Evolutionary conservation across 2,329 filamentous ascomycete genomes (phyloP).

Genomic region (Metarhizium robertsii): DNA sequence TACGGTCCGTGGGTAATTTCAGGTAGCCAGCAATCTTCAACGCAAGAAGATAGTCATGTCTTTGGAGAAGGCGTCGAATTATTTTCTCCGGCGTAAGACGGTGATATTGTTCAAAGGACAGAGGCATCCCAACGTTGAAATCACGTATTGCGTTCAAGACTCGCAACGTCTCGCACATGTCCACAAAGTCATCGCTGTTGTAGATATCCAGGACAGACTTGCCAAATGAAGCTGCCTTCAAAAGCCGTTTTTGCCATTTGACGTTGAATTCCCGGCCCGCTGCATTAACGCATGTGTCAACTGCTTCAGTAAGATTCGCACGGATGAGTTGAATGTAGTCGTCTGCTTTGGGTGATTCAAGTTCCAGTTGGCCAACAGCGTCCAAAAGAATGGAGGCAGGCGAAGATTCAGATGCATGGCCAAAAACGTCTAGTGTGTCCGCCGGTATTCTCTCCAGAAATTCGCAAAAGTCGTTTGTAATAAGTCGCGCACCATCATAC

Average conservation of each 20-base stretch:
- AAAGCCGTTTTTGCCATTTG: slow-evolving; percentile 87
- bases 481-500: slow-evolving; percentile 75
- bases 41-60: slow-evolving; percentile 84
- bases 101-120: slow-evolving; percentile 91
- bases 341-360: slow-evolving; percentile 92
- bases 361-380: slow-evolving; percentile 81
- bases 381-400: slow-evolving; percentile 89
- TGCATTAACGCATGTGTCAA: slow-evolving; percentile 87
- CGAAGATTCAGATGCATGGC: slow-evolving; percentile 78
- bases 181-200: slow-evolving; percentile 96
- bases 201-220: slow-evolving; percentile 97
- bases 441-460: slow-evolving; percentile 91
- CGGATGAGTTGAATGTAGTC: slow-evolving; percentile 95
- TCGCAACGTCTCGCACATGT: slow-evolving; percentile 90
- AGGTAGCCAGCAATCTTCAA: slow-evolving; percentile 83
- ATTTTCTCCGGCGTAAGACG: slow-evolving; percentile 82
- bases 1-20: slow-evolving; percentile 74
- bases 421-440: slow-evolving; percentile 81
- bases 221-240: slow-evolving; percentile 95
- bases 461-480: slow-evolving; percentile 93
- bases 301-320: slow-evolving; percentile 78
- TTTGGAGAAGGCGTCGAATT: slow-evolving; percentile 76
- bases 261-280: slow-evolving; percentile 85
- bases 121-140: slow-evolving; percentile 79
- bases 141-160: slow-evolving; percentile 88